phyloP scores from a whole-genome alignment of 495 filamentous ascomycete genomes.

The Cercophora newfieldiana region DNA sequence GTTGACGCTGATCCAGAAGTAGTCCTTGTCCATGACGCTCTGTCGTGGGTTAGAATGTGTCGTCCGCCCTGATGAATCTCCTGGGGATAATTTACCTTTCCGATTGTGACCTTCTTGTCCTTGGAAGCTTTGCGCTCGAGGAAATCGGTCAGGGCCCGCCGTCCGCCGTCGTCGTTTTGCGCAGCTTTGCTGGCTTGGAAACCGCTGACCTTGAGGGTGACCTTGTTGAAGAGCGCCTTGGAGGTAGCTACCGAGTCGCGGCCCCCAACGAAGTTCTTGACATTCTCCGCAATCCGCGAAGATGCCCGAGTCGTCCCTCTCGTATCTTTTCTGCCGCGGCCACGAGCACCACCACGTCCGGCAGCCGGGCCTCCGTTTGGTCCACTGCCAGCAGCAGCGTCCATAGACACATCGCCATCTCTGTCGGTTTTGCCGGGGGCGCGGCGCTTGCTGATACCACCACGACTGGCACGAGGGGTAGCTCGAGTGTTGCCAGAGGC shows the following conservation, averaged over 20 bases:
- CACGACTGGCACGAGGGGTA: slow-evolving; percentile 13
- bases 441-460: slow-evolving; percentile 70
- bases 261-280: slow-evolving; percentile 24
- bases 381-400: slow-evolving; percentile 44
- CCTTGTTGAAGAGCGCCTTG: slow-evolving; percentile 31
- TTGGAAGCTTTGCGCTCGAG: slow-evolving; percentile 75
- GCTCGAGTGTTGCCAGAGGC: neutral
- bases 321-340: slow-evolving; percentile 1
- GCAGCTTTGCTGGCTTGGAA: slow-evolving; percentile 76
- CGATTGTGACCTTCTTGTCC: slow-evolving; percentile 64
- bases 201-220: slow-evolving; percentile 61
- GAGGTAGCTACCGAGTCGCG: neutral
- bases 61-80: neutral
- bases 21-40: slow-evolving; percentile 70
- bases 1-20: slow-evolving; percentile 64
- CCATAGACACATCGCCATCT: slow-evolving; percentile 86
- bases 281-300: slow-evolving; percentile 25
- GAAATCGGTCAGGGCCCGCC: slow-evolving; percentile 70
- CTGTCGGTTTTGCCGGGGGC: slow-evolving; percentile 58
- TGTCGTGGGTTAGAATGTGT: slow-evolving; percentile 64
- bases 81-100: slow-evolving; percentile 67
- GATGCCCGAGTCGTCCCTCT: slow-evolving; percentile 17
- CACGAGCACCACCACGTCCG: slow-evolving; percentile 15
- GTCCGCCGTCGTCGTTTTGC: slow-evolving; percentile 66
- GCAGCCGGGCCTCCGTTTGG: slow-evolving; percentile 23